Evolutionary conservation across 2,329 filamentous ascomycete species (phyloP).

Genomic region (Trichoderma breve): DNA sequence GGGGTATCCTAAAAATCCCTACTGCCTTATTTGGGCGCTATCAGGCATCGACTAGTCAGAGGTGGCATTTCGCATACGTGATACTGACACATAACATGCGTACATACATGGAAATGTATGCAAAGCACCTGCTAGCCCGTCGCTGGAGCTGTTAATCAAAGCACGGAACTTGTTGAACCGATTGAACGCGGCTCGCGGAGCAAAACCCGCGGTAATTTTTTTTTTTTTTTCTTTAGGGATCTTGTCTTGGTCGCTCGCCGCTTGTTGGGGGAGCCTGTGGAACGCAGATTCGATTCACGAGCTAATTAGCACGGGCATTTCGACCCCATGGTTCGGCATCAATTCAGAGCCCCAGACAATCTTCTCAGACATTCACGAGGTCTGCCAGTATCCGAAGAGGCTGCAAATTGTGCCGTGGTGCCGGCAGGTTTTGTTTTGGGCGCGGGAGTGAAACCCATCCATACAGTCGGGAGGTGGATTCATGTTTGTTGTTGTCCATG

Average conservation of each 20-base stretch:
- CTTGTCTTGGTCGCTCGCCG: background rate
- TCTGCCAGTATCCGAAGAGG: background rate
- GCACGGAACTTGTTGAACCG: slow-evolving; percentile 3
- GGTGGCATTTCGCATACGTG: background rate
- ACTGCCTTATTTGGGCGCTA: slow-evolving; percentile 10
- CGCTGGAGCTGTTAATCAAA: background rate
- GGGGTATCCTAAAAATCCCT: background rate
- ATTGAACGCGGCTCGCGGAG: background rate
- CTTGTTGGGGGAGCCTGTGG: slow-evolving; percentile 5
- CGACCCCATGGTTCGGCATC: background rate
- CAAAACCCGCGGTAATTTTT: slow-evolving; percentile 1
- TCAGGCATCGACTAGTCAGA: background rate
- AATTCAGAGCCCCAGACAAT: background rate
- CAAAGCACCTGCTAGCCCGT: background rate
- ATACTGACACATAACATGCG: background rate
- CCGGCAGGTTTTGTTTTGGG: background rate
- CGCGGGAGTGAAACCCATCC: background rate
- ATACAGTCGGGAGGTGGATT: background rate
- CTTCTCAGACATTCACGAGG: background rate
- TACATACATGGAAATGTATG: background rate
- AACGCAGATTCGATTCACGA: background rate
- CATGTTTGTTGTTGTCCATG: slow-evolving; percentile 15
- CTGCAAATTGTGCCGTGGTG: background rate
- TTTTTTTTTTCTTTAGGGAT: background rate
- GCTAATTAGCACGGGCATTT: background rate